Conservation (phyloP, 495 filamentous ascomycete species). For the Parmelia sp. region DNA sequence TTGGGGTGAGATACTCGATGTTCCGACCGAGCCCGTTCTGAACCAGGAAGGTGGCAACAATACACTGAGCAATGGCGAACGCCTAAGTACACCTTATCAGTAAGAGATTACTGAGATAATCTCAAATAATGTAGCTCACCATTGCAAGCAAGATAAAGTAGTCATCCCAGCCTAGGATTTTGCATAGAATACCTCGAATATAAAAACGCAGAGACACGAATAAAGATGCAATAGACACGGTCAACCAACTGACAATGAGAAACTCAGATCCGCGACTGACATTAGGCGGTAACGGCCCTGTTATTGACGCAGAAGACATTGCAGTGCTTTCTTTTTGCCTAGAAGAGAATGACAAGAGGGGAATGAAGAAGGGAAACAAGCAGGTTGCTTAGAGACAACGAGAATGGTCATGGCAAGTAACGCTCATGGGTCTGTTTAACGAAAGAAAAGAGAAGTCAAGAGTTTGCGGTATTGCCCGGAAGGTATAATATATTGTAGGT, state of each 20-base stretch:
- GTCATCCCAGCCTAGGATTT: slow-evolving; percentile 2
- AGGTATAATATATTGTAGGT: neutral
- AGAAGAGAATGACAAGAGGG: neutral
- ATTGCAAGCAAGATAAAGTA: neutral
- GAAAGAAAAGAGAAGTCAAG: neutral
- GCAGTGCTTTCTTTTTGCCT: neutral
- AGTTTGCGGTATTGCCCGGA: neutral
- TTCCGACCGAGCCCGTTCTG: neutral
- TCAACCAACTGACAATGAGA: neutral
- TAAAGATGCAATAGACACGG: neutral
- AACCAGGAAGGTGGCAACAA: neutral
- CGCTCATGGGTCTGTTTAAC: neutral
- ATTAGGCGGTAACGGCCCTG: slow-evolving; percentile 1
- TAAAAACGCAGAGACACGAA: neutral
- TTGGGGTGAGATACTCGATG: neutral
- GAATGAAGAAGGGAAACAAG: neutral
- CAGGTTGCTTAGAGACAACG: neutral
- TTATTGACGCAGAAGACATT: neutral
- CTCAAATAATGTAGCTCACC: neutral
- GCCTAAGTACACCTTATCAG: neutral
- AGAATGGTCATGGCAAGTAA: neutral
- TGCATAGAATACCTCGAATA: neutral
- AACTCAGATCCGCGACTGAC: neutral
- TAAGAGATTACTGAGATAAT: neutral
- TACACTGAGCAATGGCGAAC: neutral